These are phyloP conservation scores for Sphaerostilbella broomeana DNA, from an alignment of 2,329 filamentous ascomycete genomes.

Conservation along the genomic window DNA sequence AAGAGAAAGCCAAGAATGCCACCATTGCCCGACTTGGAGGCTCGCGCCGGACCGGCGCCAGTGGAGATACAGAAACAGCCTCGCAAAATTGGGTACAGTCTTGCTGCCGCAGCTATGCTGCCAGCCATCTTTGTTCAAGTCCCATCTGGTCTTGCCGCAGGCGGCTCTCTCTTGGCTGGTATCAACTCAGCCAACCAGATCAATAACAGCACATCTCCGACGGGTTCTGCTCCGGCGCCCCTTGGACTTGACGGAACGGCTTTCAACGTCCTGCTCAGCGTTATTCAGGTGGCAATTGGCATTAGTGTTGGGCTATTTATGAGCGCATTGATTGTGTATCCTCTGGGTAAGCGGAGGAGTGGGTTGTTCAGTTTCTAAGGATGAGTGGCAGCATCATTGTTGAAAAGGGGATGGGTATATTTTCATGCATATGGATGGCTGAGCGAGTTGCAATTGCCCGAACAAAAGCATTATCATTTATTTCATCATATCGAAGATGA, in stretches of 20 bases:
- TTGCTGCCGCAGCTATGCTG: constrained; percentile 78
- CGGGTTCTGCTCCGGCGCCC: constrained; percentile 17
- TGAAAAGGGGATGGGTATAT: no score
- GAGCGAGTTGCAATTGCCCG: no score
- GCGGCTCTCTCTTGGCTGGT: constrained; percentile 52
- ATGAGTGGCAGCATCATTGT: no score
- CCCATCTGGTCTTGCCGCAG: constrained; percentile 54
- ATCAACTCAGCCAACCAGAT: constrained; percentile 51
- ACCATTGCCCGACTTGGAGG: constrained; percentile 28
- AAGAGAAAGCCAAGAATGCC: constrained; percentile 24
- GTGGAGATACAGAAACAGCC: constrained; percentile 24
- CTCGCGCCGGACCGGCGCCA: constrained; percentile 19
- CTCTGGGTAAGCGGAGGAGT: constrained; percentile 51
- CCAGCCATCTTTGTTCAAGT: constrained; percentile 77
- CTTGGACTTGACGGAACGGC: constrained; percentile 37
- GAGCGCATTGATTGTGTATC: constrained; percentile 49
- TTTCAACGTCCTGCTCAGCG: constrained; percentile 50
- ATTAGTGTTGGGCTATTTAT: constrained; percentile 56
- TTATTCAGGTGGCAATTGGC: constrained; percentile 55
- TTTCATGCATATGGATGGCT: background rate
- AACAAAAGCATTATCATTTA: no score
- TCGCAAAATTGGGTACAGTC: constrained; percentile 59
- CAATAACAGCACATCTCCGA: constrained; percentile 30
- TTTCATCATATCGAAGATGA: background rate
- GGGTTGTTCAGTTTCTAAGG: constrained; percentile 48